Evolutionary conservation across 176 grass and related monocot species (phyloP).

Genomic region (Aegilops speltoides): DNA sequence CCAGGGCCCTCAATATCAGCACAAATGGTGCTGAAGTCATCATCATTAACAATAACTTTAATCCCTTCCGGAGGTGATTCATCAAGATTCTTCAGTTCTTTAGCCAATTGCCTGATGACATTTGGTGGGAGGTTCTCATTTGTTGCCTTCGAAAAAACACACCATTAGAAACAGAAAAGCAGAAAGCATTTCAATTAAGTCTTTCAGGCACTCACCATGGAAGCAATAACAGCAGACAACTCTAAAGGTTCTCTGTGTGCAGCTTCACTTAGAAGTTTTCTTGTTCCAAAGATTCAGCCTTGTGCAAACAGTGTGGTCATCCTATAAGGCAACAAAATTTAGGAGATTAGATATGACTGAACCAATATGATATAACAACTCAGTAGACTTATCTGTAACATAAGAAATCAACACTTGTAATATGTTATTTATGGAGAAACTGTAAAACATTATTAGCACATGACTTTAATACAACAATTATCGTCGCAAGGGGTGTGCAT

Average conservation of each 20-base stretch:
- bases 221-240: constrained; percentile 22
- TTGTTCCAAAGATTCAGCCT: not conserved
- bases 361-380: not conserved
- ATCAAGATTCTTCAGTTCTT: constrained; percentile 94
- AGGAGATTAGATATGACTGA: not conserved
- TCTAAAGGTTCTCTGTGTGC: not conserved
- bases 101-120: constrained; percentile 93
- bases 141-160: constrained; percentile 54
- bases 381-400: not conserved
- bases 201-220: constrained; percentile 33
- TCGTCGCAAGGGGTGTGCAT: not conserved
- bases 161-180: not conserved
- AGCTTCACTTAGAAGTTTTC: constrained; percentile 1
- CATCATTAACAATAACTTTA: constrained; percentile 89
- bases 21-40: constrained; percentile 93
- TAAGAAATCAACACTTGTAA: not conserved
- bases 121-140: constrained; percentile 95
- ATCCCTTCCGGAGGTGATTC: constrained; percentile 94
- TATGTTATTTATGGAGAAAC: too few species aligned
- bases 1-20: constrained; percentile 93
- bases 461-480: not conserved
- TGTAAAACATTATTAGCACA: not conserved
- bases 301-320: not conserved
- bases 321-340: not conserved
- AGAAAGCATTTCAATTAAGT: not conserved